Conservation (phyloP, 176 grass and related monocot species). For the Triticum turgidum region DNA sequence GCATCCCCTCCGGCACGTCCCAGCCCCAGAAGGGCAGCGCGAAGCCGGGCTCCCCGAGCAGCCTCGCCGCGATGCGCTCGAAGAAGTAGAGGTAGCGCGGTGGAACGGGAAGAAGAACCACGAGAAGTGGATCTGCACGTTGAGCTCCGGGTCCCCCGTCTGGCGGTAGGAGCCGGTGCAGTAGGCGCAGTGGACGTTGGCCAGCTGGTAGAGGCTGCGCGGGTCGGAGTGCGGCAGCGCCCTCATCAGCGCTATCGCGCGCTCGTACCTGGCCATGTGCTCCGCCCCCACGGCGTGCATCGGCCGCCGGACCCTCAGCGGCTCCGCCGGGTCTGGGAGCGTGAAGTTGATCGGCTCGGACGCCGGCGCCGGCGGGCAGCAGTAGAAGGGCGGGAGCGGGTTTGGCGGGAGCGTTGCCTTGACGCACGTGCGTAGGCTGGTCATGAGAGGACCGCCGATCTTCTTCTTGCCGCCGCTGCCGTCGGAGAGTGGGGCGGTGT, state of each 20-base stretch:
- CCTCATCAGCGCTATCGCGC: slow-evolving; percentile 52
- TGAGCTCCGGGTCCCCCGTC: neutral
- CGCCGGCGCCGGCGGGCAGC: slow-evolving; percentile 25
- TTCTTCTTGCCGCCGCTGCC: neutral
- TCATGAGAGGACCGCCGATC: slow-evolving; percentile 10
- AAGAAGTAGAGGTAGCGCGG: slow-evolving; percentile 69
- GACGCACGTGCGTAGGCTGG: neutral
- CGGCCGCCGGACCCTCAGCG: slow-evolving; percentile 35
- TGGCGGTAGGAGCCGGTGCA: slow-evolving; percentile 59
- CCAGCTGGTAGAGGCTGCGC: slow-evolving; percentile 63
- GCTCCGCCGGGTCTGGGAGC: slow-evolving; percentile 23
- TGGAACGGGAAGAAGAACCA: slow-evolving; percentile 75
- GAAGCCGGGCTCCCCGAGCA: slow-evolving; percentile 49
- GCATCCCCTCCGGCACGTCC: slow-evolving; percentile 64
- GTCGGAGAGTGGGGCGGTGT: neutral
- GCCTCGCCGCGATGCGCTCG: slow-evolving; percentile 59
- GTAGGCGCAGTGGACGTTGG: slow-evolving; percentile 71
- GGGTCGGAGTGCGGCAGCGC: slow-evolving; percentile 23
- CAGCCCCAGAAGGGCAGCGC: slow-evolving; percentile 52
- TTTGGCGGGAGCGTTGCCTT: neutral
- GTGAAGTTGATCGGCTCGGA: slow-evolving; percentile 27
- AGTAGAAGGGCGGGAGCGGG: slow-evolving; percentile 28
- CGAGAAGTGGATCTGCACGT: slow-evolving; percentile 49
- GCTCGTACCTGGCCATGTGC: slow-evolving; percentile 54
- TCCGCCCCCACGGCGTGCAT: slow-evolving; percentile 26